A percentile compares a stretch with the other conserved stretches of the same genome.
phyloP scores from a whole-genome alignment of 345 rosid genomes.

The Mallotus nudiflorus region DNA sequence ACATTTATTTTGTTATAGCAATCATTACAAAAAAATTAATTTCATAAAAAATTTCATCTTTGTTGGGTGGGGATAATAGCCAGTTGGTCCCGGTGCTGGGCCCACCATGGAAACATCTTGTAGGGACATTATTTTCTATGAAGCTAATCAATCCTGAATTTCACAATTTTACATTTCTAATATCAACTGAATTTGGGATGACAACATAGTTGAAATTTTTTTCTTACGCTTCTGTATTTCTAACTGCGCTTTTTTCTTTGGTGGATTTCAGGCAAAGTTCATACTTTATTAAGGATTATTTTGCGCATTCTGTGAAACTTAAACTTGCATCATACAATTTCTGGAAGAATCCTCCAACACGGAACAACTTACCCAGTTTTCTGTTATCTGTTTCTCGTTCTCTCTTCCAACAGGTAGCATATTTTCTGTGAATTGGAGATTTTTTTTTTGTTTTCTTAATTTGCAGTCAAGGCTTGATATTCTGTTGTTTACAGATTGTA shows the following conservation, averaged over 20 bases:
- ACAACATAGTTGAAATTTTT: not conserved
- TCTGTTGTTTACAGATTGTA: constrained; percentile 56
- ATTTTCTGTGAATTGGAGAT: constrained; percentile 4
- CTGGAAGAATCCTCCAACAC: constrained; percentile 50
- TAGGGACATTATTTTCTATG: not conserved
- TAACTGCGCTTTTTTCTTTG: not conserved
- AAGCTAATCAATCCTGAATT: not conserved
- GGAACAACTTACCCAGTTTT: constrained; percentile 38
- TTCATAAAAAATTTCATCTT: not conserved
- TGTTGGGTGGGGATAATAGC: no score
- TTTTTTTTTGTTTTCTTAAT: not conserved
- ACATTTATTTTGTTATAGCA: not conserved
- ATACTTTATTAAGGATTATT: constrained; percentile 57
- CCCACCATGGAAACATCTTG: no score
- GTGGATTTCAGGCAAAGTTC: constrained; percentile 46
- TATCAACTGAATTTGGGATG: not conserved
- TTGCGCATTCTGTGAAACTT: constrained; percentile 45
- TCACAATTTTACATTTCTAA: not conserved
- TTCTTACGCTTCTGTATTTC: not conserved
- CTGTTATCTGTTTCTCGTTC: constrained; percentile 56
- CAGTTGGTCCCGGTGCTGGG: no score
- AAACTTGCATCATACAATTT: constrained; percentile 54
- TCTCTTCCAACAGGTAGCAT: constrained; percentile 66
- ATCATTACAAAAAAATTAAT: not conserved
- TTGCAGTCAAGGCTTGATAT: constrained; percentile 9